Evolutionary conservation across 768 basidiomycete species (phyloP).

Genomic region (Mycena kentingensis): DNA sequence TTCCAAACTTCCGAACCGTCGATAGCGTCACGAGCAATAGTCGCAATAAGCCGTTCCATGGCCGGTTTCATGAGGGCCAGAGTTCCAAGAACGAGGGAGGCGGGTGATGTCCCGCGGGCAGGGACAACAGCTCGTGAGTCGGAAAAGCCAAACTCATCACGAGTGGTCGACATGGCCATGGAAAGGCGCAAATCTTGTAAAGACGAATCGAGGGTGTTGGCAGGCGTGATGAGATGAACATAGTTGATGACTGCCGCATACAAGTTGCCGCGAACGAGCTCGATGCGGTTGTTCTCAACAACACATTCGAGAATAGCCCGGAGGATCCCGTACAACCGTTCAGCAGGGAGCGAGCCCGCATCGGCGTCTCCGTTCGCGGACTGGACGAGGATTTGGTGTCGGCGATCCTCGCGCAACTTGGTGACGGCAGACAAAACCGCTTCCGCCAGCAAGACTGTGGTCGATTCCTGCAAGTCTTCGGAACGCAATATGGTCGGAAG

Average conservation of each 20-base stretch:
- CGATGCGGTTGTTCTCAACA: conserved; percentile 72
- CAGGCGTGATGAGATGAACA: conserved; percentile 67
- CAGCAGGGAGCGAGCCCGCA: conserved; percentile 73
- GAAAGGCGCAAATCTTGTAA: conserved; percentile 14
- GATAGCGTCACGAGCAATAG: conserved; percentile 86
- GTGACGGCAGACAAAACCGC: conserved; percentile 80
- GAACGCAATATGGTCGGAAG: conserved; percentile 71
- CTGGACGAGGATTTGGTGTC: conserved; percentile 67
- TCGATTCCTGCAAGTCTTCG: conserved; percentile 64
- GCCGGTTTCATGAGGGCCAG: conserved; percentile 64
- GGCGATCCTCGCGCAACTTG: conserved; percentile 83
- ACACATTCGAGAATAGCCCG: conserved; percentile 75
- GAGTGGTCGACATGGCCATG: conserved; percentile 33
- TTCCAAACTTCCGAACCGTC: conserved; percentile 98
- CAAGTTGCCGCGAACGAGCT: conserved; percentile 91
- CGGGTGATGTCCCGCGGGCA: conserved; percentile 22
- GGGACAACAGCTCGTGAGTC: conserved; percentile 41
- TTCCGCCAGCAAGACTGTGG: conserved; percentile 83
- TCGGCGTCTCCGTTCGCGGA: conserved; percentile 64
- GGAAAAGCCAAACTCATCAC: conserved; percentile 42
- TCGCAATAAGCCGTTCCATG: conserved; percentile 71
- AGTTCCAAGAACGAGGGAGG: conserved; percentile 62
- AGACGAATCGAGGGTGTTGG: conserved; percentile 24
- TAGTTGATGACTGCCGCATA: conserved; percentile 92
- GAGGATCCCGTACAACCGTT: conserved; percentile 75